These are phyloP conservation scores for Senna tora DNA, from an alignment of 306 rosid species.

Conservation along the genomic window DNA sequence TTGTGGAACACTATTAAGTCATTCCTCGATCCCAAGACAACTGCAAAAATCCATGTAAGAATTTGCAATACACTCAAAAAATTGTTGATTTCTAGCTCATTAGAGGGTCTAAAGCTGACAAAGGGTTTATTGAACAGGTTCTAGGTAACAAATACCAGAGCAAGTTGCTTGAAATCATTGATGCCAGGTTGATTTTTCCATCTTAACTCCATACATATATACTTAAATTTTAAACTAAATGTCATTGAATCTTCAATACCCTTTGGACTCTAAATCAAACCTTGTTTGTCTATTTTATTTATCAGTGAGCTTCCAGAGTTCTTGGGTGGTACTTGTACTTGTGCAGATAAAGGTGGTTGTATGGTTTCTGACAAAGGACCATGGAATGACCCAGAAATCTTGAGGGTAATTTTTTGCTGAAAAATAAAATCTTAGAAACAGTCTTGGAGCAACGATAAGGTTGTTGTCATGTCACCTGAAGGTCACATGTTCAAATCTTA, in stretches of 20 bases:
- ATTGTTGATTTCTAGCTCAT: constrained; percentile 22
- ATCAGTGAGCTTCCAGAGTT: constrained; percentile 94
- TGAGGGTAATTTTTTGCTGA: constrained; percentile 57
- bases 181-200: constrained; percentile 62
- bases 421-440: neutral
- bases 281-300: constrained; percentile 2
- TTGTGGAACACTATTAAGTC: constrained; percentile 93
- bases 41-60: constrained; percentile 86
- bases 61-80: constrained; percentile 13
- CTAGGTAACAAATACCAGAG: constrained; percentile 93
- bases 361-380: constrained; percentile 99
- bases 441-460: too few species aligned
- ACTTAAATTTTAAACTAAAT: neutral
- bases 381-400: constrained; percentile 86
- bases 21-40: constrained; percentile 95
- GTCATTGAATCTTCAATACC: neutral
- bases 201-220: neutral
- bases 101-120: constrained; percentile 31
- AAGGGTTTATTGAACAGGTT: constrained; percentile 57
- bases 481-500: too few species aligned
- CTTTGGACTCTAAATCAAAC: too few species aligned
- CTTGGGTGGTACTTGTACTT: constrained; percentile 90
- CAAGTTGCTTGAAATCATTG: constrained; percentile 96
- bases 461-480: too few species aligned
- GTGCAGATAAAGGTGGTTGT: constrained; percentile 93